Evolutionary conservation across 2,329 filamentous ascomycete species (phyloP).

Genomic region (Metarhizium anisopliae): DNA sequence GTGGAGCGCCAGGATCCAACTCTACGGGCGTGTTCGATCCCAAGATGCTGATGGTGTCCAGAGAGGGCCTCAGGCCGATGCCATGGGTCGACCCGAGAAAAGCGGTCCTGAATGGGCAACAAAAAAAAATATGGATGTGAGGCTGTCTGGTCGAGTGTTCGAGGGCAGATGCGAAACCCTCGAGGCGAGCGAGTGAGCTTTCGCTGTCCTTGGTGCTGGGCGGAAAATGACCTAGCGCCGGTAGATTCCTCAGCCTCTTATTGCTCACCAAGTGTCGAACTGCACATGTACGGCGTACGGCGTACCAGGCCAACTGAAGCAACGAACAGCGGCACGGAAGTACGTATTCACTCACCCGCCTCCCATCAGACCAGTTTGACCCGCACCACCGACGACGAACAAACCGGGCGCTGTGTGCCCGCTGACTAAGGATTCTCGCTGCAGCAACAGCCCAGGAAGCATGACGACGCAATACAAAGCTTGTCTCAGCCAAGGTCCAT

Average conservation of each 20-base stretch:
- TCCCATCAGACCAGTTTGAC: too few relatives aligned
- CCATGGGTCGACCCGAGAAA: conserved; percentile 11
- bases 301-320: too few relatives aligned
- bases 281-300: too few relatives aligned
- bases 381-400: not conserved
- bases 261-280: not conserved
- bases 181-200: not conserved
- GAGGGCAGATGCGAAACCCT: not conserved
- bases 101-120: not conserved
- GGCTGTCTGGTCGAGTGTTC: not conserved
- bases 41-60: not conserved
- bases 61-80: conserved; percentile 10
- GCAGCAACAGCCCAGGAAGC: not conserved
- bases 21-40: not conserved
- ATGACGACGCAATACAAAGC: not conserved
- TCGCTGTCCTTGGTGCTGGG: not conserved
- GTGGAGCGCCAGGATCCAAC: too few relatives aligned
- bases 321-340: too few relatives aligned
- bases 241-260: conserved; percentile 1
- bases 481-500: not conserved
- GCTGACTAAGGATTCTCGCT: not conserved
- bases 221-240: conserved; percentile 10
- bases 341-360: too few relatives aligned
- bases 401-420: not conserved
- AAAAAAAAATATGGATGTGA: not conserved